Evolutionary conservation across 768 basidiomycete genomes (phyloP).

Genomic region (Phylloporus scabripes): DNA sequence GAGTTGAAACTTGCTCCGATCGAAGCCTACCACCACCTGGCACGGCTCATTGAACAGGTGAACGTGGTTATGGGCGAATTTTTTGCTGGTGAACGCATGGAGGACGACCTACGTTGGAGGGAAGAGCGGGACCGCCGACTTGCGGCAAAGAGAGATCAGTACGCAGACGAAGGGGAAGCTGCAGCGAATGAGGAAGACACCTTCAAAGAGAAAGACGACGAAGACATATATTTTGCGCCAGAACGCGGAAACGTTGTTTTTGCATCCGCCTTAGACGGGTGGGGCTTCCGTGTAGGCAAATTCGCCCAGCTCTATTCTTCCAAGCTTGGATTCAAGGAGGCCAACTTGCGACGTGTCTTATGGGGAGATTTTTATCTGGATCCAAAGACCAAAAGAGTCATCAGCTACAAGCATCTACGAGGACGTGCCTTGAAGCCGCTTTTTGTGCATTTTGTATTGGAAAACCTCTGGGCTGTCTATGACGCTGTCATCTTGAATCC

Average conservation of each 20-base stretch:
- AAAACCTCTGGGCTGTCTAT: slow-evolving; percentile 97
- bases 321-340: slow-evolving; percentile 88
- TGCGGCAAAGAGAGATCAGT: slow-evolving; percentile 64
- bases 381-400: slow-evolving; percentile 89
- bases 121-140: slow-evolving; percentile 86
- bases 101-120: slow-evolving; percentile 89
- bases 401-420: slow-evolving; percentile 84
- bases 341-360: slow-evolving; percentile 74
- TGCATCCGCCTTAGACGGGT: slow-evolving; percentile 92
- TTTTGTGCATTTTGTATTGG: slow-evolving; percentile 95
- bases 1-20: slow-evolving; percentile 87
- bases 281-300: slow-evolving; percentile 93
- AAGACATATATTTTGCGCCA: slow-evolving; percentile 96
- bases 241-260: slow-evolving; percentile 95
- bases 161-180: slow-evolving; percentile 61
- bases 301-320: slow-evolving; percentile 90
- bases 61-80: slow-evolving; percentile 98
- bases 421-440: slow-evolving; percentile 88
- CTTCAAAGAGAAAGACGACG: slow-evolving; percentile 95
- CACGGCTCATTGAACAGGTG: slow-evolving; percentile 90
- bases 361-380: slow-evolving; percentile 99
- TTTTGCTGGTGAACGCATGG: slow-evolving; percentile 94
- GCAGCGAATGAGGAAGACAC: slow-evolving; percentile 54
- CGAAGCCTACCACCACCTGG: slow-evolving; percentile 94
- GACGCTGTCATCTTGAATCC: slow-evolving; percentile 84